Evolutionary conservation across 345 rosid genomes (phyloP).

Genomic region (Lepidium sativum): DNA sequence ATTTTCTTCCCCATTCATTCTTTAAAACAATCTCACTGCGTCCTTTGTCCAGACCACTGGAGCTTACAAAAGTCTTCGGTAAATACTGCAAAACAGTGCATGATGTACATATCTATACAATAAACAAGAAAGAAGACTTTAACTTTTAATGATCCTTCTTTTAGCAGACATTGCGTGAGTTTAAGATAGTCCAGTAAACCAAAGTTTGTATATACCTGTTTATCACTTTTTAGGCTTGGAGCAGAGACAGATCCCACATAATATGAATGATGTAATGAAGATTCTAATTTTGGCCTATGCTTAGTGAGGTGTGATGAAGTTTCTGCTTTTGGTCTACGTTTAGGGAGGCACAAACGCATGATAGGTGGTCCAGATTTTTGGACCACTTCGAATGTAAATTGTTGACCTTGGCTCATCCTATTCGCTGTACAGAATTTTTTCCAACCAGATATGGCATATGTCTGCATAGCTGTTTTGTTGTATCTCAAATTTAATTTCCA

Average conservation of each 20-base stretch:
- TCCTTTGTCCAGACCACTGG: conserved; percentile 6
- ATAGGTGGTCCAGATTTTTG: background rate
- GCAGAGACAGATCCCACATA: background rate
- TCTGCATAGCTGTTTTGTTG: background rate
- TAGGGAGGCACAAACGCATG: conserved; percentile 1
- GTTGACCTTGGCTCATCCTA: background rate
- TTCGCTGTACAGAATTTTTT: conserved; percentile 16
- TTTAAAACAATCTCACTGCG: conserved; percentile 1
- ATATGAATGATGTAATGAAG: background rate
- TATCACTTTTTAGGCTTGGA: background rate
- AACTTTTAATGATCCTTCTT: background rate
- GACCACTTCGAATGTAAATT: conserved; percentile 13
- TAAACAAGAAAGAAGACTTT: background rate
- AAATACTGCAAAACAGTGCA: conserved; percentile 1
- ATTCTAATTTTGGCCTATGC: background rate
- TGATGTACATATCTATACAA: background rate
- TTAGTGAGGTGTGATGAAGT: too few relatives aligned
- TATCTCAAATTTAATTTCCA: background rate
- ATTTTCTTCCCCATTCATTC: background rate
- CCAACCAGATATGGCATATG: conserved; percentile 5
- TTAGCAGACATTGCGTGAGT: background rate
- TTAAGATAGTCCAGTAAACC: background rate
- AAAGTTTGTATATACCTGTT: background rate
- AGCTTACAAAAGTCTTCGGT: background rate
- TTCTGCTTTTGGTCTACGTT: background rate